Base-by-base conservation (phyloP, 23 red algal genomes). In the Gracilariopsis chorda region DNA sequence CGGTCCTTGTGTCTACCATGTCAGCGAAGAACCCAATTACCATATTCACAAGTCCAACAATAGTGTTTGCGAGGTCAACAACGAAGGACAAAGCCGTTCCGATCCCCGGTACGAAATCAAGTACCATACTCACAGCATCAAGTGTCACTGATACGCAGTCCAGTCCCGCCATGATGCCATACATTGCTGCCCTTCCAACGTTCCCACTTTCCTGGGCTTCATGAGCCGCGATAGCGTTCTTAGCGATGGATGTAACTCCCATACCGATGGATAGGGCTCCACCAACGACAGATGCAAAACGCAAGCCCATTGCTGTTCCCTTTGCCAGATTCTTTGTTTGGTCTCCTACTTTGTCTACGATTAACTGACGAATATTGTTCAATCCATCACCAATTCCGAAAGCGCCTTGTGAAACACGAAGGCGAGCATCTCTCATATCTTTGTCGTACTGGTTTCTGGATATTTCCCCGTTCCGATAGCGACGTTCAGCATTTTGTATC, bases 1-100 rank as follows among this genome's bases (percentile, higher is more conserved):
- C 20, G 8, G 73, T 78, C 32, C 73, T 78, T 37, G 73, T 78
- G 27, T 78, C 73, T 23, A 78, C 73, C 73, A 78, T 78, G 32
- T 78, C 73, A 27, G 73, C 73, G 32, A 78, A 78, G n/a, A 78
- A 56, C 14, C 73, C 73, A 57, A 55, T 78, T 2, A 78, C 48
- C 73, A 78, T 78, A 78, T 78, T 78, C 14, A 78, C 46, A 46
- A 78, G 12, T 4, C 14, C 73, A 4, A 78, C 14, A 55, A 78
- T 55, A 14, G 73, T 78, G 30, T 78, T 78, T 40, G 33, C 46
- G 14, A 78, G 36, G 33, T 78, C 73, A 2, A 55, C 48, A 6
- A 78, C 73, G 1, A 57, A 17, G 28, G 73, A 78, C 30, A 78
- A 36, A 4, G 73, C 73, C 17, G 47, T 52, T 41, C 73, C 73